Base-by-base conservation (phyloP, 1,139 yeast genomes). In the Yamadazyma trypodendri region DNA sequence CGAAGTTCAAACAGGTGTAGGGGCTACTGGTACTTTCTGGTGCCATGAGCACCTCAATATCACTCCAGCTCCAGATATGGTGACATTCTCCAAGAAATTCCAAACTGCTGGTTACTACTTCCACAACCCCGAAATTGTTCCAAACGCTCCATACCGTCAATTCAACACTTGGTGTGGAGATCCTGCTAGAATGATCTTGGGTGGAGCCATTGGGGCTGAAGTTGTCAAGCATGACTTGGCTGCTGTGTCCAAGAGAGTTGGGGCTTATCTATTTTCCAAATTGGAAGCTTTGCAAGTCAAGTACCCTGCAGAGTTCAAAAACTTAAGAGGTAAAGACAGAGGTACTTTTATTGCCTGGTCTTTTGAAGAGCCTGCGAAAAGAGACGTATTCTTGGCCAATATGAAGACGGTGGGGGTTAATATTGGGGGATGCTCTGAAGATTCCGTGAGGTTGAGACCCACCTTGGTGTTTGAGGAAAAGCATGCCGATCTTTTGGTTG, bases 151-250 rank as follows among this genome's bases (percentile, higher is more conserved):
- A 9, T 82, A 77, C 64, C 76, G 89, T 65, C 89, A 82, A 59
- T 83, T 83, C 68, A 83, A 83, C 73, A 83, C 90, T 45, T 83
- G 90, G 90, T 82, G 88, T 63, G 90, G 89, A 53, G 89, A 83
- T 56, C 87, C 89, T 55, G 78, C 84, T 24, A 77, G 77, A 61
- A 79, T 81, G 60, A 63, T 79, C 38, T 62, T 80, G 46, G 84
- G 86, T 31, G 78, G 77, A 51, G 71, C 84, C 41, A 81, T 83
- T 48, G 77, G 75, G 46, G 67, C 78, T 52, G 84, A 82, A 55
- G 69, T 82, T 39, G 54, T 58, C 14, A 70, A 72, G 48, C 60
- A 80, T 41, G 70, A 73, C 43, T 68, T 83, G 49, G 72, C 78
- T 34, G 60, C 61, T 9, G 70, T 69, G 38, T 75, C 81, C 24